Base-by-base conservation (phyloP, 192 early-diverging fungal species). In the Dispira simplex region DNA sequence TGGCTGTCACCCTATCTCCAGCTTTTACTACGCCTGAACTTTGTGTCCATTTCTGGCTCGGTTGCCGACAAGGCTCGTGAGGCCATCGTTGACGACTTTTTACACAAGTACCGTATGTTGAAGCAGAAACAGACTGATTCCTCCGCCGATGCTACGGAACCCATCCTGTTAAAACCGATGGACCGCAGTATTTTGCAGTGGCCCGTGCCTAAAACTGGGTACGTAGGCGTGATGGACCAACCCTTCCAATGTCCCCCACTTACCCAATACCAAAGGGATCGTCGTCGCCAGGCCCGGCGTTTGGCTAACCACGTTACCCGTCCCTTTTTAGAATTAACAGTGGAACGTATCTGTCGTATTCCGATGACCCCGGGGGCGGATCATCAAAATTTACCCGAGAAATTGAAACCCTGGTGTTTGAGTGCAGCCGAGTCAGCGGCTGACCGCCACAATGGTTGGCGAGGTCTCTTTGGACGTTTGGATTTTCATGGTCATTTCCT, bases 381-480 rank as follows among this genome's bases (percentile, higher is more conserved):
- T 71, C 81, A 83, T 65, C 55, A 47, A 25, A 65, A 66, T 23
- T 58, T 81, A 14, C 79, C 76, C 0, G 71, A 78, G 11, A 71
- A 68, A 46, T 73, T 81, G 11, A 75, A 77, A 66, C 79, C 78
- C 0, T 85, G 81, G 79, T 81, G 83, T 52, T 46, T 83, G 21
- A 73, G 71, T 13, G 64, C 69, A 23, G 70, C 72, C 21, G 74
- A 77, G 21, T 78, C 76, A 20, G 78, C 80, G 3, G 79, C 81
- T 11, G 62, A 67, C 13, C 70, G 79, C 9, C 75, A 84, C 62
- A 76, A 76, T 55, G 80, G 79, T 18, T 84, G 82, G 84, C 81
- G 80, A 70, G 83, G 83, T 1, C 59, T 83, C 10, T 85, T 68
- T 58, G 83, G 83, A 1, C 72, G 85, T 11, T 60, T 87, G 12